phyloP scores from a whole-genome alignment of 2,329 filamentous ascomycete species.

The Talaromyces sp. region DNA sequence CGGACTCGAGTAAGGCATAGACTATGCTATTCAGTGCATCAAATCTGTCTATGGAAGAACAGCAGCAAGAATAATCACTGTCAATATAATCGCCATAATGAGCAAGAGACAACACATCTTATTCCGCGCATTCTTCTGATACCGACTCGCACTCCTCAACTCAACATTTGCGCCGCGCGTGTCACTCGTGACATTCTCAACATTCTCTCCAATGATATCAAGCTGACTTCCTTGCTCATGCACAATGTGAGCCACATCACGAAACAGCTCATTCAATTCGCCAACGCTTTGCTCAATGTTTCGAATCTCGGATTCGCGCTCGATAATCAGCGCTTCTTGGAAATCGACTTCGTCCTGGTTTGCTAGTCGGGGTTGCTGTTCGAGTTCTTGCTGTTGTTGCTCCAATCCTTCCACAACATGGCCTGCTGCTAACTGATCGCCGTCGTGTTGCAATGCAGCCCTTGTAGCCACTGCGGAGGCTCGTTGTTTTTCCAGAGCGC shows the following conservation, averaged over 20 bases:
- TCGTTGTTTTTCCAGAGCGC: conserved; percentile 86
- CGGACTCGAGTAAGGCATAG: not conserved
- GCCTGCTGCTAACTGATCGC: conserved; percentile 32
- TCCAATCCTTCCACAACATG: conserved; percentile 28
- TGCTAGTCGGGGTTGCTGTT: conserved; percentile 73
- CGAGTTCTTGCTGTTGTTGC: conserved; percentile 54
- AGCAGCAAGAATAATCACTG: conserved; percentile 83
- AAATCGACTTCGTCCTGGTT: conserved; percentile 95
- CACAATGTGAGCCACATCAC: conserved; percentile 97
- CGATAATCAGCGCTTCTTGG: conserved; percentile 89
- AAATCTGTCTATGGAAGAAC: conserved; percentile 58
- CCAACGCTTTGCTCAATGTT: conserved; percentile 96
- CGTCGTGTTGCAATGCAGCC: conserved; percentile 63
- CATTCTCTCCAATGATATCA: conserved; percentile 81
- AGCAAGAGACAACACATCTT: conserved; percentile 90
- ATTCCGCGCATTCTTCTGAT: conserved; percentile 92
- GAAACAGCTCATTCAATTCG: conserved; percentile 92
- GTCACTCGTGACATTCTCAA: conserved; percentile 74
- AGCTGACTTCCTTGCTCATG: conserved; percentile 86
- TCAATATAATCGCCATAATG: conserved; percentile 80
- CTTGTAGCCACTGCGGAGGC: conserved; percentile 78
- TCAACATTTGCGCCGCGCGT: conserved; percentile 82
- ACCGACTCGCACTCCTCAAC: conserved; percentile 75
- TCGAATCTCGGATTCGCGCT: conserved; percentile 93
- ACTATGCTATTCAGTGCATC: not conserved